phyloP scores from a whole-genome alignment of 2,329 filamentous ascomycete species.

The Macrophomina tecta region DNA sequence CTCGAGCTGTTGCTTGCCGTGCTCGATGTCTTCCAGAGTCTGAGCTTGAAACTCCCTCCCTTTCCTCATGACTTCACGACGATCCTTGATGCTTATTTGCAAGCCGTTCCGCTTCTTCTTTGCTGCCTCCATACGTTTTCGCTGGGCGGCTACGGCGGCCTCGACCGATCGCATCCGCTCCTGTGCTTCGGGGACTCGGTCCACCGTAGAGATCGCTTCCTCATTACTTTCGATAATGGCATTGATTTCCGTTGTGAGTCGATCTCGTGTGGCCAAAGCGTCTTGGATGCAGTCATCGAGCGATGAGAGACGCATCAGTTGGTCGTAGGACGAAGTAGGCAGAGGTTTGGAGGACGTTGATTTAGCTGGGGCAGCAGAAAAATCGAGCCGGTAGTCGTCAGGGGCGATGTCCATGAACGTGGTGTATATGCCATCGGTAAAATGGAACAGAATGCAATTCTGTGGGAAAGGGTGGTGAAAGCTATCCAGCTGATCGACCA shows the following conservation, averaged over 20 bases:
- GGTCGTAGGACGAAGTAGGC: conserved; percentile 82
- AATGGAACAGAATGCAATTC: conserved; percentile 85
- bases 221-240: conserved; percentile 48
- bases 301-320: conserved; percentile 85
- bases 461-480: conserved; percentile 76
- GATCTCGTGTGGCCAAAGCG: conserved; percentile 76
- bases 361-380: conserved; percentile 42
- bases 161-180: conserved; percentile 53
- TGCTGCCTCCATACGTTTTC: conserved; percentile 68
- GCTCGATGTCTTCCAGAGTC: conserved; percentile 65
- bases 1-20: conserved; percentile 54
- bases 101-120: conserved; percentile 71
- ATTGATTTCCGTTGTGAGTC: conserved; percentile 80
- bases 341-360: conserved; percentile 56
- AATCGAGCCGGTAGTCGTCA: conserved; percentile 40
- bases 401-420: conserved; percentile 70
- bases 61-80: conserved; percentile 70
- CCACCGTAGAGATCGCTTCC: conserved; percentile 43
- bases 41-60: conserved; percentile 66
- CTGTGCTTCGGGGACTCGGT: conserved; percentile 48
- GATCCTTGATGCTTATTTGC: conserved; percentile 66
- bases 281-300: conserved; percentile 92
- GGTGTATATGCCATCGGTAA: conserved; percentile 85
- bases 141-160: conserved; percentile 66
- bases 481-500: conserved; percentile 52